Evolutionary conservation across 495 filamentous ascomycete species (phyloP).

Genomic region (Hypoxylon cercidicola): DNA sequence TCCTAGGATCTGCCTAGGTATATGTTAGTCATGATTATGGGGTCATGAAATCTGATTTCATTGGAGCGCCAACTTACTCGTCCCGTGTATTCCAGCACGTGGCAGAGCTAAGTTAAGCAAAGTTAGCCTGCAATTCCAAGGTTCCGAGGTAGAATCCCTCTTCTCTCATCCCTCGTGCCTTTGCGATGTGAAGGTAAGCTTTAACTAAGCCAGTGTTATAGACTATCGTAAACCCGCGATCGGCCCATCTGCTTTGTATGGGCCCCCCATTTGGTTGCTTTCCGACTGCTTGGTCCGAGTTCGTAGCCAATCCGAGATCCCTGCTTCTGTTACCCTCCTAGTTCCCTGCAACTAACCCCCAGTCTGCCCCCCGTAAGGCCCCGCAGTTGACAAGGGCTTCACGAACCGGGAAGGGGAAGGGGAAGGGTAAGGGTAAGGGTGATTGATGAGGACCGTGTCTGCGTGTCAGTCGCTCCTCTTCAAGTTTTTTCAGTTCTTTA

Average conservation of each 20-base stretch:
- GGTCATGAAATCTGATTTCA: conserved; percentile 12
- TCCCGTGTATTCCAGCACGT: conserved; percentile 18
- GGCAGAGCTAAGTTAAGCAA: conserved; percentile 10
- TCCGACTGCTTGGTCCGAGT: conserved; percentile 32
- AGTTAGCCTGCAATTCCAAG: no score
- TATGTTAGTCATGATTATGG: conserved; percentile 30
- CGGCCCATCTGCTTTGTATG: conserved; percentile 22
- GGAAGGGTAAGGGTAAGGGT: no score
- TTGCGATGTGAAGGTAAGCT: conserved; percentile 5
- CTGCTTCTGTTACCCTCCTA: conserved; percentile 18
- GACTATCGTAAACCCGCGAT: conserved; percentile 13
- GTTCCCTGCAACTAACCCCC: conserved; percentile 35
- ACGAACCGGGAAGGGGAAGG: no score
- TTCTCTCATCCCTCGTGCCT: not conserved
- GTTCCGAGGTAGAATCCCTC: not conserved
- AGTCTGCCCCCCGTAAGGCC: conserved; percentile 39
- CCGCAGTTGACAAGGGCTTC: conserved; percentile 36
- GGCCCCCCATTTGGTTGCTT: conserved; percentile 29
- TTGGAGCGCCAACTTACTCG: conserved; percentile 31
- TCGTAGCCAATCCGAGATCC: conserved; percentile 33
- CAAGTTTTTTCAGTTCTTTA: no score
- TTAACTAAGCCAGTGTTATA: not conserved
- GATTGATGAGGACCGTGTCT: no score
- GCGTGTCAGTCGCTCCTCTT: no score
- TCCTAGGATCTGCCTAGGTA: not conserved